A percentile compares a stretch with the other conserved stretches of the same genome.
phyloP scores from a whole-genome alignment of 257 asterid genomes.

The Forsythia viridissima region DNA sequence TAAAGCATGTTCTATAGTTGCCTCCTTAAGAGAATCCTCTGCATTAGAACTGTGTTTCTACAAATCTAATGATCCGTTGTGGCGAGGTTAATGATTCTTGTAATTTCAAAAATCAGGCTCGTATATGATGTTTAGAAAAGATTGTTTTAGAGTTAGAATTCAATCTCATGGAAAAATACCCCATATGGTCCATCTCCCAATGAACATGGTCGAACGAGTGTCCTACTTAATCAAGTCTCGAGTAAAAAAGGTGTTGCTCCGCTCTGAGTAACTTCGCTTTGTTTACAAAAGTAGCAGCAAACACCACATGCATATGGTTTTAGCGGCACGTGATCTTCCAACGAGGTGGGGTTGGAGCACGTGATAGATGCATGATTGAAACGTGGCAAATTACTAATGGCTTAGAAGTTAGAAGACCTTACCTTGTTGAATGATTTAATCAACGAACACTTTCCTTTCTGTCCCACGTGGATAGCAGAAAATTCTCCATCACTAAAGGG shows the following conservation, averaged over 20 bases:
- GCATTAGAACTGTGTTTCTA: too few species aligned
- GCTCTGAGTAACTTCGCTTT: not conserved
- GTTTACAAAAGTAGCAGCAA: not conserved
- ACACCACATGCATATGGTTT: not conserved
- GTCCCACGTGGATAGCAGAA: conserved; percentile 44
- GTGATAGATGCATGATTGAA: conserved; percentile 36
- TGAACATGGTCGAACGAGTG: not conserved
- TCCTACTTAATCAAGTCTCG: not conserved
- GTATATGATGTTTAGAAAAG: too few species aligned
- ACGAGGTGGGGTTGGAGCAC: conserved; percentile 36
- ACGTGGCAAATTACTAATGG: conserved; percentile 34
- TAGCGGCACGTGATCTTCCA: conserved; percentile 43
- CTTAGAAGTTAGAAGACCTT: conserved; percentile 20
- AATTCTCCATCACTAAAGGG: conserved; percentile 10
- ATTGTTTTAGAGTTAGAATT: too few species aligned
- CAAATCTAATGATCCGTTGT: too few species aligned
- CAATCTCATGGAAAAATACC: too few species aligned
- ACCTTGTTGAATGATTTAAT: conserved; percentile 30
- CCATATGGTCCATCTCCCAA: too few species aligned
- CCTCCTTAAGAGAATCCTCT: too few species aligned
- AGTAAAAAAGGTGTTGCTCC: not conserved
- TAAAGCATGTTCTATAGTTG: too few species aligned
- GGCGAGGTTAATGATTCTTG: too few species aligned
- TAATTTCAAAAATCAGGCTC: too few species aligned
- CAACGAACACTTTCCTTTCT: conserved; percentile 43